phyloP scores from a whole-genome alignment of 2,329 filamentous ascomycete genomes.

The Meredithiella fracta region DNA sequence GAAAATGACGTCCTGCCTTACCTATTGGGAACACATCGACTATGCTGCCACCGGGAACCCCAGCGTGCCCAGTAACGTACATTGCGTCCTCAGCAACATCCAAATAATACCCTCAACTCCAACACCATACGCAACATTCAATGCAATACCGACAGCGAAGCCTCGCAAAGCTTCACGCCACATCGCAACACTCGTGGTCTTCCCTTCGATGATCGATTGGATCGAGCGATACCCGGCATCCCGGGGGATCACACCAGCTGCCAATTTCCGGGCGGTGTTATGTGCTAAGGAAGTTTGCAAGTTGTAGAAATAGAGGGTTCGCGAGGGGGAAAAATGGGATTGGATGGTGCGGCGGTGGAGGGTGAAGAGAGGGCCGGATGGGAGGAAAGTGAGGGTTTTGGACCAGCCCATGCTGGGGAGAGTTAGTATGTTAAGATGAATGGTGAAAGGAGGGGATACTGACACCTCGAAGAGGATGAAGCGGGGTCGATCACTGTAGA shows the following conservation, averaged over 20 bases:
- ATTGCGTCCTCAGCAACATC: constrained; percentile 21
- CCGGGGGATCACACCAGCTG: too few relatives aligned
- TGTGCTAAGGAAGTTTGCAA: constrained; percentile 17
- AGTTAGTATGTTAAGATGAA: not conserved
- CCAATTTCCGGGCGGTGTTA: not conserved
- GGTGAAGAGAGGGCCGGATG: constrained; percentile 26
- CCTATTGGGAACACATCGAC: constrained; percentile 30
- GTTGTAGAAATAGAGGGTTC: constrained; percentile 19
- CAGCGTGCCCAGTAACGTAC: constrained; percentile 21
- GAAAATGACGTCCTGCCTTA: too few relatives aligned
- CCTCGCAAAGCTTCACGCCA: not conserved
- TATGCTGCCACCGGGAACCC: constrained; percentile 21
- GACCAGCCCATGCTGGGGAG: constrained; percentile 27
- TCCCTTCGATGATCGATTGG: not conserved
- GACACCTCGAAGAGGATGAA: constrained; percentile 26
- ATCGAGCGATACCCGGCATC: too few relatives aligned
- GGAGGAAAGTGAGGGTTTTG: constrained; percentile 30
- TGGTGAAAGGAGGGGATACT: too few relatives aligned
- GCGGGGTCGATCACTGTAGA: constrained; percentile 28
- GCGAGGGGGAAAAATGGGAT: constrained; percentile 25
- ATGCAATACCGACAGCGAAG: not conserved
- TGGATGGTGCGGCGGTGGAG: constrained; percentile 29
- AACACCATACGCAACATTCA: not conserved
- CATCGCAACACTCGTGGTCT: not conserved
- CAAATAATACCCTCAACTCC: constrained; percentile 16